Evolutionary conservation across 495 filamentous ascomycete species (phyloP).

Genomic region (Penicillium turbatum): DNA sequence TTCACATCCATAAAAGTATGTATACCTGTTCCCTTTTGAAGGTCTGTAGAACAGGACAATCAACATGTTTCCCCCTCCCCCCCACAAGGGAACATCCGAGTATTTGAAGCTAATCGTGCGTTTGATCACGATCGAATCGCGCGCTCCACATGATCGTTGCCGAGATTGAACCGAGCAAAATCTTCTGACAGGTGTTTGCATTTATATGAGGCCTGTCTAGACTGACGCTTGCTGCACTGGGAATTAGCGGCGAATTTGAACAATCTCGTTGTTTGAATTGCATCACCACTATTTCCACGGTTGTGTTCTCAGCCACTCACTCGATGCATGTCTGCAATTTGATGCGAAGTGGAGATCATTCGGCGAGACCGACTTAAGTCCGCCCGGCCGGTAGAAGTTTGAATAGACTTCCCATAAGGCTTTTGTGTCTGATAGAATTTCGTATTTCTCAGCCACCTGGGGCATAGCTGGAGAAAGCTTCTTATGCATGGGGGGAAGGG

Average conservation of each 20-base stretch:
- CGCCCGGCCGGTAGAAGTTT: not conserved
- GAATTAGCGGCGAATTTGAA: too few species aligned
- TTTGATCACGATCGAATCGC: not conserved
- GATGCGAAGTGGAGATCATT: not conserved
- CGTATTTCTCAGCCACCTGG: not conserved
- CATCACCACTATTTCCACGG: too few species aligned
- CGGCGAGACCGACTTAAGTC: not conserved
- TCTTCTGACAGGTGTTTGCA: too few species aligned
- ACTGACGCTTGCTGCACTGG: too few species aligned
- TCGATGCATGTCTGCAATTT: too few species aligned
- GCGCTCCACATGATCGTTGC: not conserved
- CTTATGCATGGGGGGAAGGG: not conserved
- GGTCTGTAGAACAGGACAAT: too few species aligned
- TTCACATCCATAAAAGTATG: not conserved
- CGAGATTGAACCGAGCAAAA: not conserved
- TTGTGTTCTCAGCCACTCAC: too few species aligned
- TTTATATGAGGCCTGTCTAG: too few species aligned
- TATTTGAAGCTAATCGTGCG: not conserved
- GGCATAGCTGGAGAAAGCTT: not conserved
- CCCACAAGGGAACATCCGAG: not conserved
- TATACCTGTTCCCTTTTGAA: not conserved
- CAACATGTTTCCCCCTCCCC: not conserved
- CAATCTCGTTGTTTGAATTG: too few species aligned
- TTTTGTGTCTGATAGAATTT: not conserved
- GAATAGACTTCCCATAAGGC: too few species aligned